Evolutionary conservation across 2,329 filamentous ascomycete species (phyloP), one percentile per base, ranked within the genome.

Genomic region (Ophiostoma montium): DNA sequence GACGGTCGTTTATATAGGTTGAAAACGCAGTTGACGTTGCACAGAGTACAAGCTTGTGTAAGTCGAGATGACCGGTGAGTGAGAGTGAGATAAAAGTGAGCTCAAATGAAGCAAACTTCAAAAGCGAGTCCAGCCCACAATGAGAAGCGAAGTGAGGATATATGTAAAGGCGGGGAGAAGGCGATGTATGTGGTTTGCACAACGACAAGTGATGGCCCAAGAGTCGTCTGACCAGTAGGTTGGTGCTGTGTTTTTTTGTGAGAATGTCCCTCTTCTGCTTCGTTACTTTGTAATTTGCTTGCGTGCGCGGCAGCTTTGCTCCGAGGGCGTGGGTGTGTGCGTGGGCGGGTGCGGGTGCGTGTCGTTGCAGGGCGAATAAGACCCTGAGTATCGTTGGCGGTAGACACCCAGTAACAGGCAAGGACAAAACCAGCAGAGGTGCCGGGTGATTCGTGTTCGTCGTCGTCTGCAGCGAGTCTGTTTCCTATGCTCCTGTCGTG

Each of bases 111-210:
- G n/a, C 21, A 36, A 41, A 52, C 11, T 50, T 35, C 41, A 54
- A 47, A 55, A 33, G 53, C 50, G 50, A 55, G 52, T 33, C 54
- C 54, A 51, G 52, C 54, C 49, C 54, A 54, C 53, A 44, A 18
- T 15, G 39, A 16, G 43, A 36, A 44, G 21, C 44, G 30, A 46
- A 35, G 44, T 30, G 44, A n/a, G 32, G 23, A 27, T 15, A 39
- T 36, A 49, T 39, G 23, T 27, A 27, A 27, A 23, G 35, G 45
- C 23, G 50, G 47, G 49, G 49, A 39, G 21, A 32, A 30, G 39
- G 35, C 18, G 48, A 12, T 49, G 49, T 48, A 50, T 45, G 45
- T 52, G 53, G 19, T 47, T 35, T 41, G 21, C 38, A 41, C 38
- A 19, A 23, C 38, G 27, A 44, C 43, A 36, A 47, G 31, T 36